phyloP scores from a whole-genome alignment of 306 rosid species.

The Corylus americana region DNA sequence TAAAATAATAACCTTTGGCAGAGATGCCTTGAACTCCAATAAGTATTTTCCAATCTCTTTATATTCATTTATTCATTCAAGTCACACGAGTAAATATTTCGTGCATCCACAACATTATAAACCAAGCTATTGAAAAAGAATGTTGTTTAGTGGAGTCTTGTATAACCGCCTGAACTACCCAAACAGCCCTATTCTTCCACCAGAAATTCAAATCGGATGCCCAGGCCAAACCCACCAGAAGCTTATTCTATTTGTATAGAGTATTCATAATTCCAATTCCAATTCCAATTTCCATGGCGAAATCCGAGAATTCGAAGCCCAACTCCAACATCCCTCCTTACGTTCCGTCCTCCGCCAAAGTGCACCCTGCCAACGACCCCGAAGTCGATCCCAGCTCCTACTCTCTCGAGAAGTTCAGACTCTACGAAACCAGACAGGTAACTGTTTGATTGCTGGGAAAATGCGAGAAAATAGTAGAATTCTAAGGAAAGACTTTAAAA shows the following conservation, averaged over 20 bases:
- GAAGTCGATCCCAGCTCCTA: constrained; percentile 65
- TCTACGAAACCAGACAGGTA: constrained; percentile 91
- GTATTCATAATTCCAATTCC: not conserved
- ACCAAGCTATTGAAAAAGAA: too few relatives aligned
- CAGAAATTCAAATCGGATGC: not conserved
- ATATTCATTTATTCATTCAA: too few relatives aligned
- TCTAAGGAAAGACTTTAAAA: not conserved
- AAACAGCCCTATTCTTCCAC: not conserved
- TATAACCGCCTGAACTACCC: not conserved
- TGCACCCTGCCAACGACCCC: constrained; percentile 68
- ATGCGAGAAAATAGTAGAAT: too few relatives aligned
- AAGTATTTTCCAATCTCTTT: too few relatives aligned
- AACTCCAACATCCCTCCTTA: constrained; percentile 15
- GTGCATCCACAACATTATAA: too few relatives aligned
- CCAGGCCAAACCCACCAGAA: not conserved
- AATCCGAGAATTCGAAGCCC: constrained; percentile 46
- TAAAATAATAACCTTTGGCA: too few relatives aligned
- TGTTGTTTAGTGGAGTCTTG: too few relatives aligned
- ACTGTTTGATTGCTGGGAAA: not conserved
- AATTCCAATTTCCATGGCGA: constrained; percentile 14
- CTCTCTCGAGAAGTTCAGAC: constrained; percentile 84
- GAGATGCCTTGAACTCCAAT: too few relatives aligned
- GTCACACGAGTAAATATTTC: too few relatives aligned
- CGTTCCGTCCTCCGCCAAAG: constrained; percentile 41
- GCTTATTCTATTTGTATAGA: not conserved